A percentile compares a stretch with the other conserved stretches of the same genome.
Evolutionary conservation across 2,329 filamentous ascomycete genomes (phyloP).

Genomic region (Aspergillus ustus): DNA sequence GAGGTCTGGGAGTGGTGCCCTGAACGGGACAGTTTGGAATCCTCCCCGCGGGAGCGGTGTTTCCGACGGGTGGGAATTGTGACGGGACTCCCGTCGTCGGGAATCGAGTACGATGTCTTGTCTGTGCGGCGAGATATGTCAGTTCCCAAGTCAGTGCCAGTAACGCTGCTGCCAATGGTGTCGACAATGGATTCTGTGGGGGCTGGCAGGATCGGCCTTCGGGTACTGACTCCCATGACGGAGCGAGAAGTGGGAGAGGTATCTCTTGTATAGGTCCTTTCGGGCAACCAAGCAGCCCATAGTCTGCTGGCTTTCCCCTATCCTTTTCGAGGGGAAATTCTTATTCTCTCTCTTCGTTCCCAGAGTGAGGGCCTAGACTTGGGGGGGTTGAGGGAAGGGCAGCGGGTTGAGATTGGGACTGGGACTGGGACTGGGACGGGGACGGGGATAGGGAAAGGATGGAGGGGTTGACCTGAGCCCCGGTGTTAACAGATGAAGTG

Average conservation of each 20-base stretch:
- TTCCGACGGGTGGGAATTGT: conserved; percentile 75
- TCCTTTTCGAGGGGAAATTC: conserved; percentile 6
- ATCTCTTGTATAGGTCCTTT: conserved; percentile 14
- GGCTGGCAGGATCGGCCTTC: conserved; percentile 54
- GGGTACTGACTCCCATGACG: conserved; percentile 55
- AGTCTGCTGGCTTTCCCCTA: conserved; percentile 27
- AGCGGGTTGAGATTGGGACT: conserved; percentile 8
- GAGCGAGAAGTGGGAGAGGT: conserved; percentile 23
- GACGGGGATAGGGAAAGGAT: conserved; percentile 11
- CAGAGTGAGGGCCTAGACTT: conserved; percentile 10
- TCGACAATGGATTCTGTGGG: conserved; percentile 56
- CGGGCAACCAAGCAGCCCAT: conserved; percentile 43
- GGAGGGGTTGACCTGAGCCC: conserved; percentile 20
- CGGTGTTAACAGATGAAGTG: conserved; percentile 25
- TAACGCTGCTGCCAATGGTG: conserved; percentile 48
- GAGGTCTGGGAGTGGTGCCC: conserved; percentile 78
- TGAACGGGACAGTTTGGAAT: conserved; percentile 56
- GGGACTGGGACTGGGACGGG: conserved; percentile 13
- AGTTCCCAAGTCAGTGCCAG: conserved; percentile 54
- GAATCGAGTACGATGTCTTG: conserved; percentile 56
- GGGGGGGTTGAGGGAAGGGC: conserved; percentile 7
- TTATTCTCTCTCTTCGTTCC: conserved; percentile 12
- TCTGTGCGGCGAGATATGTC: conserved; percentile 56
- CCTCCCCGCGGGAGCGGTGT: conserved; percentile 62
- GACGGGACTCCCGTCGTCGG: conserved; percentile 71